A percentile compares a stretch with the other conserved stretches of the same genome.
These are phyloP conservation scores for Hyaloscypha finlandica DNA, from an alignment of 495 filamentous ascomycete genomes.

Conservation along the genomic window DNA sequence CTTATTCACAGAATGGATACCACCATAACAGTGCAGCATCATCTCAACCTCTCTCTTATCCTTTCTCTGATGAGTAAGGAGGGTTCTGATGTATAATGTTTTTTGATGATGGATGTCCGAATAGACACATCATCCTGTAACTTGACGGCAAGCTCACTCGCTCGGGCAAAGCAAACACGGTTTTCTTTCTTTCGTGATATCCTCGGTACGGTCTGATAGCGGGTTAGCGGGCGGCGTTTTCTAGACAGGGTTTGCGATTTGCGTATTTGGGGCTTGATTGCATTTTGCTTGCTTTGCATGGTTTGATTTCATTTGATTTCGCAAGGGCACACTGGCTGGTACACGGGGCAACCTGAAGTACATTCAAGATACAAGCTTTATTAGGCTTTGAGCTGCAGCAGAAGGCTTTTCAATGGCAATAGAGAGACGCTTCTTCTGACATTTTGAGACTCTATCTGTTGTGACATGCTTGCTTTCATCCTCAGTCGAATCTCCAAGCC, in stretches of 20 bases:
- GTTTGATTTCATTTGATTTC: too few species aligned
- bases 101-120: neutral
- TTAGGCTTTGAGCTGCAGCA: too few species aligned
- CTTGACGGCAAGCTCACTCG: neutral
- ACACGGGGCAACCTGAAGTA: too few species aligned
- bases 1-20: conserved; percentile 9
- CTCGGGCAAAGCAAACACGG: neutral
- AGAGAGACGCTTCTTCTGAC: too few species aligned
- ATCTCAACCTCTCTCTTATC: neutral
- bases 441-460: too few species aligned
- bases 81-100: neutral
- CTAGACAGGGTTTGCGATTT: neutral
- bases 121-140: neutral
- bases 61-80: neutral
- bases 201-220: neutral
- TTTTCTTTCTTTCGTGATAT: neutral
- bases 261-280: neutral
- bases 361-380: too few species aligned
- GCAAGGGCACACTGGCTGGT: too few species aligned
- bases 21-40: neutral
- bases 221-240: neutral
- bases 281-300: too few species aligned
- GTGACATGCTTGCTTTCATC: too few species aligned
- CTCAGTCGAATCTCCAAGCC: too few species aligned
- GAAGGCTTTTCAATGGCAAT: too few species aligned